Evolutionary conservation across 1,139 yeast species (phyloP).

Genomic region (Protomyces gravidus): DNA sequence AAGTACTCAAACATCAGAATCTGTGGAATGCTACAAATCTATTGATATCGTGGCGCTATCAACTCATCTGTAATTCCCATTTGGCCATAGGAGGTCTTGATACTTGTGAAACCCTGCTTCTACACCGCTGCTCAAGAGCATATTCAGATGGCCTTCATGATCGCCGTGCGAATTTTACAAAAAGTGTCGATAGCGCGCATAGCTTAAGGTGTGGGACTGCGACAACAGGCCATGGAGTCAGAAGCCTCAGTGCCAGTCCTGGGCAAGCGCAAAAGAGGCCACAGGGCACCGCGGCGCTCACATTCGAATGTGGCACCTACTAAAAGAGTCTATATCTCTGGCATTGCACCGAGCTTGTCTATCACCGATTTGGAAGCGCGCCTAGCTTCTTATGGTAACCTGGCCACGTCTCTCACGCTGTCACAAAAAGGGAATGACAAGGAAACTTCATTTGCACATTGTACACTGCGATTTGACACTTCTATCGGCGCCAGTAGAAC

Average conservation of each 20-base stretch:
- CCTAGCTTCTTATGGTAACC: conserved; percentile 9
- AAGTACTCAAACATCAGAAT: no score
- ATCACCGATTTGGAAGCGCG: conserved; percentile 3
- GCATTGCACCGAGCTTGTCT: conserved; percentile 9
- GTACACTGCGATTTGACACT: neutral
- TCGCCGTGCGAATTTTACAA: no score
- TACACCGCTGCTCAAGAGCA: no score
- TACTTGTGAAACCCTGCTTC: no score
- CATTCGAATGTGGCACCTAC: neutral
- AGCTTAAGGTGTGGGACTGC: no score
- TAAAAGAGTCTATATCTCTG: conserved; percentile 20
- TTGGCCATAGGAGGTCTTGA: no score
- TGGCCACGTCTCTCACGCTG: neutral
- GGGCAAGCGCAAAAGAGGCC: neutral
- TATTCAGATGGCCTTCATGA: no score
- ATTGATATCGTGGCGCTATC: no score
- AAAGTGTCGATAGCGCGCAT: no score
- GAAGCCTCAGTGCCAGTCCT: neutral
- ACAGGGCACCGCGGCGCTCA: neutral
- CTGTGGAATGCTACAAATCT: no score
- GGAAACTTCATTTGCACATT: conserved; percentile 8
- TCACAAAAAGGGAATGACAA: neutral
- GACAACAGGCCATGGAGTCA: neutral
- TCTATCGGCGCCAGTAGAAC: neutral
- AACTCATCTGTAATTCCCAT: no score